These are phyloP conservation scores for Cochlearia excelsa DNA, from an alignment of 345 rosid species.

Conservation along the genomic window DNA sequence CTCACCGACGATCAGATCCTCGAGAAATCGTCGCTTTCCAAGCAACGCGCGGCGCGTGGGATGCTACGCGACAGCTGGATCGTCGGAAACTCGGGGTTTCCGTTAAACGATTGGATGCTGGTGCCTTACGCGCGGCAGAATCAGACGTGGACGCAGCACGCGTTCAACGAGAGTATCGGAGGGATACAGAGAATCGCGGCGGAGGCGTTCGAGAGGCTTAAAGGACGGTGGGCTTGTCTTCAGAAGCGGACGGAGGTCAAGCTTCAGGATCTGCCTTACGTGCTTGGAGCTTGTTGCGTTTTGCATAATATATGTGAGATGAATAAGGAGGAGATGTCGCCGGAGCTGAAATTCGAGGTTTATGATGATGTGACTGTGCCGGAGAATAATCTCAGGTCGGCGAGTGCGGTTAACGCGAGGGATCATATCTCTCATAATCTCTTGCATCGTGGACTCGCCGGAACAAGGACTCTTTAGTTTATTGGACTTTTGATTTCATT, in stretches of 20 bases:
- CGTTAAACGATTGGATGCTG: constrained; percentile 69
- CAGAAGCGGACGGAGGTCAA: constrained; percentile 82
- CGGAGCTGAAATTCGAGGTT: constrained; percentile 45
- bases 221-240: constrained; percentile 73
- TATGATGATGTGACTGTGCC: constrained; percentile 66
- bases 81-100: constrained; percentile 60
- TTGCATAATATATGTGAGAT: constrained; percentile 79
- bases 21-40: constrained; percentile 59
- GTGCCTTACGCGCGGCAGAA: constrained; percentile 71
- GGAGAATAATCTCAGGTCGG: constrained; percentile 54
- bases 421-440: constrained; percentile 76
- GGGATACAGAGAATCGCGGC: constrained; percentile 42
- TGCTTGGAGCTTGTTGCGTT: constrained; percentile 84
- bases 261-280: constrained; percentile 71
- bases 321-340: constrained; percentile 54
- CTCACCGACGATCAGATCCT: constrained; percentile 71
- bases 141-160: constrained; percentile 78
- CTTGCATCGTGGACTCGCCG: constrained; percentile 65
- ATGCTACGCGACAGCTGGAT: constrained; percentile 58
- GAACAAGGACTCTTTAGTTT: constrained; percentile 34
- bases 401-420: constrained; percentile 45
- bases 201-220: constrained; percentile 57
- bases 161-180: constrained; percentile 58
- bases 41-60: constrained; percentile 58
- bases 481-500: not conserved